phyloP scores from a whole-genome alignment of 768 basidiomycete species.

The Ephemerocybe angulata region DNA sequence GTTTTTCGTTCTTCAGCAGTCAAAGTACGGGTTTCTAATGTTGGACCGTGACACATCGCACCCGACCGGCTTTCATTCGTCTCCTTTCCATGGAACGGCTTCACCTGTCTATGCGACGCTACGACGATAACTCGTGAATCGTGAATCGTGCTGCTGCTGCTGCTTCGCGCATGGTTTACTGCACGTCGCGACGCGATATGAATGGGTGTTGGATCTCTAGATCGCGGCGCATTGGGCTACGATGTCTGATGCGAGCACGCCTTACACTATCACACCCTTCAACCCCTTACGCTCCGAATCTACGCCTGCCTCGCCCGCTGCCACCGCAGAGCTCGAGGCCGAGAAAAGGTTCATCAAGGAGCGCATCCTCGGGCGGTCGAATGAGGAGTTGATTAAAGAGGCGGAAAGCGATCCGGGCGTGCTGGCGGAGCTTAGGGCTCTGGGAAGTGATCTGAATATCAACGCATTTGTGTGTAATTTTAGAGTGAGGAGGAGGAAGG shows the following conservation, averaged over 20 bases:
- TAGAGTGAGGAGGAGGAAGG: conserved; percentile 14
- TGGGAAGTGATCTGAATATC: conserved; percentile 41
- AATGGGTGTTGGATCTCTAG: no score
- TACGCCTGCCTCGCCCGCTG: background rate
- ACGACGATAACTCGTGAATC: no score
- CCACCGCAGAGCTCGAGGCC: conserved; percentile 18
- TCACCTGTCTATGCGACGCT: no score
- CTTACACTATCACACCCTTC: conserved; percentile 39
- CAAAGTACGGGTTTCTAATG: no score
- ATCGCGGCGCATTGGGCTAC: conserved; percentile 39
- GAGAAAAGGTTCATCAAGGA: conserved; percentile 32
- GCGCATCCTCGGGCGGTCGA: conserved; percentile 24
- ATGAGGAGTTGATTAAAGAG: conserved; percentile 29
- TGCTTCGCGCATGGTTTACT: no score
- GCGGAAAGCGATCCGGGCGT: conserved; percentile 10
- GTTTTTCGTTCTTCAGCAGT: background rate
- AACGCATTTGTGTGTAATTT: conserved; percentile 45
- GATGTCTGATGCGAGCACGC: conserved; percentile 29
- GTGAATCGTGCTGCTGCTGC: no score
- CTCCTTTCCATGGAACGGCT: no score
- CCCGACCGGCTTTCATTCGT: no score
- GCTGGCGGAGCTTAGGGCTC: conserved; percentile 9
- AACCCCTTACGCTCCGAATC: conserved; percentile 34
- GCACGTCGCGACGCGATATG: no score
- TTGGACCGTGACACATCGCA: no score